Evolutionary conservation across 1,139 yeast genomes (phyloP).

Genomic region (Meyerozyma guilliermondii): DNA sequence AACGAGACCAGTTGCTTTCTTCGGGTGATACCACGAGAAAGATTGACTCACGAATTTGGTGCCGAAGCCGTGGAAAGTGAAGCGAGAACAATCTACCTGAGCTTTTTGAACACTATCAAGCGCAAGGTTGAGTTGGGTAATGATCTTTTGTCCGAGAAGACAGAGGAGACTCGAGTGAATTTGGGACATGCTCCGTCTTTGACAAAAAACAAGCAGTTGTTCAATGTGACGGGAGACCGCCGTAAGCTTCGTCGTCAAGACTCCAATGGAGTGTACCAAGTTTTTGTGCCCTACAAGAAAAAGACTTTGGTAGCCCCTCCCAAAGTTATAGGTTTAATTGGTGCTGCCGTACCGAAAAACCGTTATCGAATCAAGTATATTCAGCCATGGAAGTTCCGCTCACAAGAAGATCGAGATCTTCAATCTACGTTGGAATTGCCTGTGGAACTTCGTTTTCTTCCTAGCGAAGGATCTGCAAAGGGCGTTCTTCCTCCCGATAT

Average conservation of each 20-base stretch:
- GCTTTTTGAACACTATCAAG: slow-evolving; percentile 12
- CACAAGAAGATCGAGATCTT: slow-evolving; percentile 3
- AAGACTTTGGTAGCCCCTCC: slow-evolving; percentile 17
- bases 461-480: slow-evolving; percentile 5
- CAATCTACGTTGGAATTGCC: slow-evolving; percentile 9
- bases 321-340: slow-evolving; percentile 18
- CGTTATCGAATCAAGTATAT: slow-evolving; percentile 13
- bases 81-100: slow-evolving; percentile 12
- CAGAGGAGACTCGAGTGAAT: background rate
- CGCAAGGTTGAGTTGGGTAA: slow-evolving; percentile 15
- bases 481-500: slow-evolving; percentile 16
- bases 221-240: slow-evolving; percentile 6
- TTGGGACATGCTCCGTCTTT: slow-evolving; percentile 11
- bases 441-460: slow-evolving; percentile 8
- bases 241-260: background rate
- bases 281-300: slow-evolving; percentile 15
- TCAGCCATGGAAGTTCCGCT: slow-evolving; percentile 6
- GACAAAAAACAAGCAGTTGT: slow-evolving; percentile 16
- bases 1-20: slow-evolving; percentile 19
- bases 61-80: slow-evolving; percentile 9
- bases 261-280: slow-evolving; percentile 8
- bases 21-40: slow-evolving; percentile 18
- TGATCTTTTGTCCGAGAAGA: slow-evolving; percentile 3
- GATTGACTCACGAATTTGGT: slow-evolving; percentile 8
- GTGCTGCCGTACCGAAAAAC: slow-evolving; percentile 12